These are phyloP conservation scores for Isochrysis galbana DNA, from an alignment of 78 protist species.

Conservation along the genomic window DNA sequence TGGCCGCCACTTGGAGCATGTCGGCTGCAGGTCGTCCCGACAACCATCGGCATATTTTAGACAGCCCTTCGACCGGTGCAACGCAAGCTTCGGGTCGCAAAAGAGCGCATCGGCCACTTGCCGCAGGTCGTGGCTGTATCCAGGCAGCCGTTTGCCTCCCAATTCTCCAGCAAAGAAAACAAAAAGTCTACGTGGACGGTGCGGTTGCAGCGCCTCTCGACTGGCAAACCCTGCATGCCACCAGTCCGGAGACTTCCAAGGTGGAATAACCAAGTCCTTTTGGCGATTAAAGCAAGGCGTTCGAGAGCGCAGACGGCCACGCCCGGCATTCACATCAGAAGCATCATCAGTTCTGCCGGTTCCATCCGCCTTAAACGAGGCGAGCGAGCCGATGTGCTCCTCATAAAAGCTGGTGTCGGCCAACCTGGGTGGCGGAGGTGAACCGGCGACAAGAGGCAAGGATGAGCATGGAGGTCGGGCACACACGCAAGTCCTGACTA, in stretches of 20 bases:
- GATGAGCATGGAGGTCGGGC: too few relatives aligned
- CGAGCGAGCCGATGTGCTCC: background rate
- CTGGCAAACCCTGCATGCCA: background rate
- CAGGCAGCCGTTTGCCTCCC: background rate
- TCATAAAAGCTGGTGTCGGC: background rate
- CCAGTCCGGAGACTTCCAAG: background rate
- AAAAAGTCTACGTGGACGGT: background rate
- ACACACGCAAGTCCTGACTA: too few relatives aligned
- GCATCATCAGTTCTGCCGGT: too few relatives aligned
- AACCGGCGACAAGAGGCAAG: too few relatives aligned
- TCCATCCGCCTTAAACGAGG: too few relatives aligned
- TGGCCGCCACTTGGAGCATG: background rate
- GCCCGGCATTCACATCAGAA: too few relatives aligned
- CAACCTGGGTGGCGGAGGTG: too few relatives aligned
- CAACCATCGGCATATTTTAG: background rate
- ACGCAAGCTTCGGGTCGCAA: background rate
- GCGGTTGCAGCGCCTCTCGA: background rate
- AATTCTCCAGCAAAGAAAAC: constrained; percentile 5
- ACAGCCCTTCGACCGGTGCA: background rate
- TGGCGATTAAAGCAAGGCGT: background rate
- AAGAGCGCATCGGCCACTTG: background rate
- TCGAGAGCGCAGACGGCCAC: too few relatives aligned
- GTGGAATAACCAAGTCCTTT: background rate
- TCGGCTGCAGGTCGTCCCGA: background rate
- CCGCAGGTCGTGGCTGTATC: constrained; percentile 13